Conservation (phyloP, 371 early-diverging fungal species). For the Choanephora cucurbitarum region DNA sequence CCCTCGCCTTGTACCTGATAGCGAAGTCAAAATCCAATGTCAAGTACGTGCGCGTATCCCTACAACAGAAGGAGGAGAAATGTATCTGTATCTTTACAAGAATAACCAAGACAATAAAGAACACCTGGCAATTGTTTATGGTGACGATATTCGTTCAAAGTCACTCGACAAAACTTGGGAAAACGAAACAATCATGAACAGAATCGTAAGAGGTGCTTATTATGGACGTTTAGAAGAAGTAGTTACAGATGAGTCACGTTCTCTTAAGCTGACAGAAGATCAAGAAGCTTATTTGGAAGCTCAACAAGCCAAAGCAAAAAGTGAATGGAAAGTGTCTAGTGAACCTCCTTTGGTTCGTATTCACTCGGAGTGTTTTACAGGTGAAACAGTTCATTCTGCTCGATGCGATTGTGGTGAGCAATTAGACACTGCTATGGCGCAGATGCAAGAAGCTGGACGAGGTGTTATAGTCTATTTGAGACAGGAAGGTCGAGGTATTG, state of each 20-base stretch:
- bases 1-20: constrained; percentile 32
- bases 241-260: constrained; percentile 44
- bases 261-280: constrained; percentile 35
- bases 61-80: constrained; percentile 79
- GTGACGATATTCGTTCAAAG: constrained; percentile 71
- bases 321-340: constrained; percentile 22
- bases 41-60: constrained; percentile 88
- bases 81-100: constrained; percentile 83
- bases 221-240: constrained; percentile 60
- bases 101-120: constrained; percentile 87
- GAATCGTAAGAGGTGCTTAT: constrained; percentile 79
- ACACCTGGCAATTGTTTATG: constrained; percentile 93
- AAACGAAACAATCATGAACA: constrained; percentile 78
- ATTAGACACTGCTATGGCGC: constrained; percentile 89
- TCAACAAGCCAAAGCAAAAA: constrained; percentile 41
- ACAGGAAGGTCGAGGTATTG: constrained; percentile 97
- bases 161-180: constrained; percentile 67
- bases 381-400: constrained; percentile 89
- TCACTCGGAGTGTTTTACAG: constrained; percentile 97
- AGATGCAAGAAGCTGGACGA: constrained; percentile 78
- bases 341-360: constrained; percentile 83
- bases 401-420: constrained; percentile 98
- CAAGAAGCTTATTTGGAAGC: constrained; percentile 41
- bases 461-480: constrained; percentile 93
- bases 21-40: constrained; percentile 55